A percentile compares a stretch with the other conserved stretches of the same genome.
Conservation (phyloP, 1,284 basidiomycete species). For the Papiliotrema flavescens region DNA sequence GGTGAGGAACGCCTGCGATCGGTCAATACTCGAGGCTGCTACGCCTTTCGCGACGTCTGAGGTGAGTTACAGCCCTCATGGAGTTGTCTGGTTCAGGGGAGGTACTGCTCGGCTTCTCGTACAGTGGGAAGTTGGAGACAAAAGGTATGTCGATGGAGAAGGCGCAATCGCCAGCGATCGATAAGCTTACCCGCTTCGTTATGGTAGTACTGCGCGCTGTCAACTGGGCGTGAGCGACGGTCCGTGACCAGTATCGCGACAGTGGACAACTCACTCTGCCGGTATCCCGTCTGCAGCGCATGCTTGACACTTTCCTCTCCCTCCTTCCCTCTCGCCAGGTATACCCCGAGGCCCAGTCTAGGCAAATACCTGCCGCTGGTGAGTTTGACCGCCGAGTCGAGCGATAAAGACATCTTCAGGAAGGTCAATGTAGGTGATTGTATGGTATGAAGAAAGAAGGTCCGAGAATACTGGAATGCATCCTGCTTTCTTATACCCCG, state of each 20-base stretch:
- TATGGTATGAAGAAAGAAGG: too few relatives aligned
- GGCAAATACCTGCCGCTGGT: conserved; percentile 56
- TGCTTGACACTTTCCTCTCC: conserved; percentile 59
- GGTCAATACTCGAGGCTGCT: conserved; percentile 13
- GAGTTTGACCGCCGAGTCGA: conserved; percentile 38
- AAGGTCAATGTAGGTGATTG: too few relatives aligned
- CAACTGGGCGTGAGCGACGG: conserved; percentile 14
- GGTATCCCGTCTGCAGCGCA: conserved; percentile 71
- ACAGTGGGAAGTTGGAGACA: background rate
- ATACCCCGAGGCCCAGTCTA: conserved; percentile 74
- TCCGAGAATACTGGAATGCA: too few relatives aligned
- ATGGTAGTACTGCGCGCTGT: conserved; percentile 62
- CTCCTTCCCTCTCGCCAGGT: conserved; percentile 60
- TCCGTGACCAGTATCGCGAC: background rate
- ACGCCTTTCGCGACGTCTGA: conserved; percentile 33
- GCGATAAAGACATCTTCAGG: conserved; percentile 13
- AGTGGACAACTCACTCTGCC: conserved; percentile 50
- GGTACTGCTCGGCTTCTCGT: too few relatives aligned
- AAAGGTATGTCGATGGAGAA: too few relatives aligned
- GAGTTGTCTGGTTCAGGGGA: too few relatives aligned
- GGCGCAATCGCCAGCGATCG: too few relatives aligned
- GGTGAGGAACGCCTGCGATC: conserved; percentile 31
- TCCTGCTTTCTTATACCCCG: too few relatives aligned
- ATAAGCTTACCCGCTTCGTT: conserved; percentile 64
- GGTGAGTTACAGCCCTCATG: background rate